Percentiles rank a stretch among this genome's conserved stretches.
Conservation (phyloP, 208 protist species). For the Trypanosoma mega region DNA sequence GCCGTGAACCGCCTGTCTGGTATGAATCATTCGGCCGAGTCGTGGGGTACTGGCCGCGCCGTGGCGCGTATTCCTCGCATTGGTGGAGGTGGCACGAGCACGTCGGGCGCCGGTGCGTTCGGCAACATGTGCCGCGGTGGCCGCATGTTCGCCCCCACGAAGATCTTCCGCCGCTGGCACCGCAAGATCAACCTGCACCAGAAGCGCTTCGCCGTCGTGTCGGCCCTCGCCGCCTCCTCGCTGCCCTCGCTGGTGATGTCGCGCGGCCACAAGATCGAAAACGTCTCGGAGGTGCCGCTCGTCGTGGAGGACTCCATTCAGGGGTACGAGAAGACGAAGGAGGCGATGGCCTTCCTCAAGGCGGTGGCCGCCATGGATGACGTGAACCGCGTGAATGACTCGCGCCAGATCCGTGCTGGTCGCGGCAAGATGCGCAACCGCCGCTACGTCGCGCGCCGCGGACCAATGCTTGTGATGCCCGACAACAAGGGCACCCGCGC, state of each 20-base stretch:
- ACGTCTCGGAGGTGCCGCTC: conserved; percentile 96
- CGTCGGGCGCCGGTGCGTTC: conserved; percentile 98
- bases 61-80: conserved; percentile 99
- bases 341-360: conserved; percentile 94
- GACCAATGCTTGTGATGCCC: conserved; percentile 97
- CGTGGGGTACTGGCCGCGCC: conserved; percentile 99
- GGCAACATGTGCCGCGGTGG: conserved; percentile 99
- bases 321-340: conserved; percentile 94
- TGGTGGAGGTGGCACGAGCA: conserved; percentile 96
- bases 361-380: conserved; percentile 93
- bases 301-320: conserved; percentile 94
- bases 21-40: conserved; percentile 97
- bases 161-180: conserved; percentile 98
- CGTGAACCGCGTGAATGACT: conserved; percentile 93
- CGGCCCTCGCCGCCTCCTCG: conserved; percentile 97
- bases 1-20: conserved; percentile 94
- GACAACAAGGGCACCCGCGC: conserved; percentile 87
- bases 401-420: conserved; percentile 91
- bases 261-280: conserved; percentile 97
- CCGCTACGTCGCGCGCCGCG: conserved; percentile 92
- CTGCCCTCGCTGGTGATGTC: conserved; percentile 96
- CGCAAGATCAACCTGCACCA: conserved; percentile 97
- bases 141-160: conserved; percentile 99
- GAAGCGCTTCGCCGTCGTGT: conserved; percentile 96
- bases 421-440: conserved; percentile 98